Evolutionary conservation across 2,329 filamentous ascomycete genomes (phyloP).

Genomic region (Biscogniauxia marginata): DNA sequence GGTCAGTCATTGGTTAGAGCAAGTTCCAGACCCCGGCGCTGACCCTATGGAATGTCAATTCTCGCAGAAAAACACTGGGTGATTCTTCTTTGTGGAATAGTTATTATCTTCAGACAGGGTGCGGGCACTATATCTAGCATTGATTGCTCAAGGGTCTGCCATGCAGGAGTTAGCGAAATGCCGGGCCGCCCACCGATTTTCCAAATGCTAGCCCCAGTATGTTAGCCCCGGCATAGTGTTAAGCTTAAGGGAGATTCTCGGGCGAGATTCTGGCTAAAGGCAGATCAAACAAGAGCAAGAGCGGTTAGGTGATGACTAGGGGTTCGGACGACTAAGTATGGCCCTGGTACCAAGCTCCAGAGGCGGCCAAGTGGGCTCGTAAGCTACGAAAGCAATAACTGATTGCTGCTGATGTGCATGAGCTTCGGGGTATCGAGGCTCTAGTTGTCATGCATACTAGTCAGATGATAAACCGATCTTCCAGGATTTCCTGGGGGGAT

Average conservation of each 20-base stretch:
- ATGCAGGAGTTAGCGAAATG: slow-evolving; percentile 21
- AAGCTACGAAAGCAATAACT: slow-evolving; percentile 3
- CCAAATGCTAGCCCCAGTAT: slow-evolving; percentile 29
- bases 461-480: slow-evolving; percentile 11
- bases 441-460: slow-evolving; percentile 10
- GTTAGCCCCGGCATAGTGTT: slow-evolving; percentile 12
- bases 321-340: slow-evolving; percentile 4
- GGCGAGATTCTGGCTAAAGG: slow-evolving; percentile 40
- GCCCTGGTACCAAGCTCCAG: neutral
- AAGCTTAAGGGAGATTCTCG: slow-evolving; percentile 21
- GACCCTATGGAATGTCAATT: neutral
- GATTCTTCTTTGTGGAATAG: neutral
- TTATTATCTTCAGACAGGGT: slow-evolving; percentile 5
- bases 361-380: neutral
- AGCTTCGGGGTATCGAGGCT: slow-evolving; percentile 6
- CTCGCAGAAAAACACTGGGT: neutral
- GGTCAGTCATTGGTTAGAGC: neutral
- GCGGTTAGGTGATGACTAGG: slow-evolving; percentile 6
- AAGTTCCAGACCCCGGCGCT: neutral
- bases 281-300: slow-evolving; percentile 35
- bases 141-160: slow-evolving; percentile 23
- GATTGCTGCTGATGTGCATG: slow-evolving; percentile 11
- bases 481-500: slow-evolving; percentile 9
- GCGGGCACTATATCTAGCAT: slow-evolving; percentile 11
- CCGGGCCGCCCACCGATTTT: slow-evolving; percentile 39